A percentile compares a stretch with the other conserved stretches of the same genome.
Evolutionary conservation across 805 yeast genomes (phyloP).

Genomic region (Yamadazyma tumulicola): DNA sequence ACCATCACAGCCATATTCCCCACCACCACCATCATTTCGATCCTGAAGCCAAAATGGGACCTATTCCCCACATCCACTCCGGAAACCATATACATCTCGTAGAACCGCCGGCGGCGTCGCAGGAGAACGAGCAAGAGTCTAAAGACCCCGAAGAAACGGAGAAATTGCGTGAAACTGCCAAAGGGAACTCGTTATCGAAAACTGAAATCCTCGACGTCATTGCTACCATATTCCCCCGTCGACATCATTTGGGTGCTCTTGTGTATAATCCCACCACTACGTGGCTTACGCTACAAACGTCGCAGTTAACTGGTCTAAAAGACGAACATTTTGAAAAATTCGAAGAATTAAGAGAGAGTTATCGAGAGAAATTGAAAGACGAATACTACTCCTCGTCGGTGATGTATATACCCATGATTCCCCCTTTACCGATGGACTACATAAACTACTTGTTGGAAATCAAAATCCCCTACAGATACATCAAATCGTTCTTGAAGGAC

Average conservation of each 20-base stretch:
- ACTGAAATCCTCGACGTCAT: constrained; percentile 20
- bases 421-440: constrained; percentile 35
- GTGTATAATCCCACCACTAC: constrained; percentile 59
- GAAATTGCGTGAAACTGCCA: neutral
- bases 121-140: neutral
- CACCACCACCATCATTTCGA: constrained; percentile 10
- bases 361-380: constrained; percentile 22
- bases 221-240: constrained; percentile 24
- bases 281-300: constrained; percentile 33
- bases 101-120: neutral
- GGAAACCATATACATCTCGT: constrained; percentile 11
- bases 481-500: constrained; percentile 35
- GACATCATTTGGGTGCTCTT: constrained; percentile 49
- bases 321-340: constrained; percentile 28
- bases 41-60: constrained; percentile 1
- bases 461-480: constrained; percentile 47
- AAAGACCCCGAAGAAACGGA: constrained; percentile 3
- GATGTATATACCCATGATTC: constrained; percentile 35
- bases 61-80: constrained; percentile 11
- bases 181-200: constrained; percentile 7
- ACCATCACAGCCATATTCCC: constrained; percentile 8
- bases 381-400: constrained; percentile 18
- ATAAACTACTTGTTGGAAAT: constrained; percentile 48
- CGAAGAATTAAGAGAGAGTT: constrained; percentile 23
- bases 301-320: constrained; percentile 28